Evolutionary conservation across 139 green algal genomes (phyloP), one percentile per base, ranked within the genome.

Genomic region (Haematococcus lacustris): DNA sequence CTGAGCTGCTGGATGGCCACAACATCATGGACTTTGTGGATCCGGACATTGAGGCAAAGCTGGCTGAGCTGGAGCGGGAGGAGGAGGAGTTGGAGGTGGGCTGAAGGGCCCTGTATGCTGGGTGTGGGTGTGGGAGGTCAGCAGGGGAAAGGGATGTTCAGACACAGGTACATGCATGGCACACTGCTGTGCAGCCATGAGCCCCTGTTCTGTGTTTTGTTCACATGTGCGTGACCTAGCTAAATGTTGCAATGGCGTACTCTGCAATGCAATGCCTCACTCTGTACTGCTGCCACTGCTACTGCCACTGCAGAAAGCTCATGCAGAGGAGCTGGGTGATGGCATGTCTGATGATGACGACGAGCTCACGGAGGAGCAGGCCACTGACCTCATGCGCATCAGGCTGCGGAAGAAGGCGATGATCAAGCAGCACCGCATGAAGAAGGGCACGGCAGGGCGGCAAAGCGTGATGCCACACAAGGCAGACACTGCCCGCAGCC

Each of bases 21-120:
- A 99, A 99, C 83, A 78, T 99, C 34, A 80, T 88, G 5, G 95
- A 99, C 83, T 99, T 97, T 71, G 85, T 99, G 50, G 95, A 99
- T 78, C 82, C 95, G 33, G 95, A 98, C 78, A 98, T 99, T 71
- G 91, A 98, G 43, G 90, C 86, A 13, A 86, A 86, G 70, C 87
- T 99, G 74, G 92, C 90, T 74, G 92, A 95, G 77, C 83, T 99
- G 74, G 94, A 99, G 82, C 61, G 80, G 28, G 93, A 98, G 71
- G 85, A 87, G 77, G 82, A 71, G 61, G 59, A 82, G 73, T 47
- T 82, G 70, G 83, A 83, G 70, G 73, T 75, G 39, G 37, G 93
- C 98, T 77, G n/a, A n/a, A n/a, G n/a, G n/a, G n/a, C n/a, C n/a
- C n/a, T n/a, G n/a, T n/a, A n/a, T n/a, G n/a, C n/a, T n/a, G n/a